Base-by-base conservation (phyloP, 768 basidiomycete species). In the Suillus discolor region DNA sequence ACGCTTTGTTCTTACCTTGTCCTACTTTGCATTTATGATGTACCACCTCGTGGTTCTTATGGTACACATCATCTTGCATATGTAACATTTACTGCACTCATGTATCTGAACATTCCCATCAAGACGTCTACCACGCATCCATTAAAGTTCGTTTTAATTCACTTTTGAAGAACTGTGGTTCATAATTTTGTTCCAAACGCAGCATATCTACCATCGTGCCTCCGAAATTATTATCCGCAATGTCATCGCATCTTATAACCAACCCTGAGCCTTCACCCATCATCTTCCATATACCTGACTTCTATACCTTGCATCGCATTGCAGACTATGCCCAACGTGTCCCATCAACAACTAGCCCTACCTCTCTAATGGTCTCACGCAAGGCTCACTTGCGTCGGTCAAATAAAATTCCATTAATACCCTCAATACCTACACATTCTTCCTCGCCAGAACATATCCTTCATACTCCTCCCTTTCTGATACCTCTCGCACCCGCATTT, bases 51-150 rank as follows among this genome's bases (percentile, higher is more conserved):
- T 65, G 70, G 66, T 65, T 68, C 61, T 53, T 77, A 78, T 62
- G 54, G 67, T 75, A 77, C 31, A 57, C 34, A 60, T 62, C 69
- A 28, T 60, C 65, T 62, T 59, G 69, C 75, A 71, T 61, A 59
- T 77, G 73, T 78, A 77, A 69, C 74, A 66, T 68, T 62, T 70
- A 69, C 62, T 68, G 57, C 66, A 70, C 65, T 61, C 28, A 51
- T n/a, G 65, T 65, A 59, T 71, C 65, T 72, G 74, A 63, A 28
- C 25, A n/a, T n/a, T n/a, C 70, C 61, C 66, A 64, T 89, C 65
- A 94, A 92, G 73, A 94, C 92, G 1, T 93, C 92, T 3, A 81
- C 85, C 25, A 85, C 90, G 0, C 93, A 94, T 76, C 93, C 94
- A 7, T 91, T 96, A 73, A 93, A 94, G 92, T 92, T 67, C 61